Evolutionary conservation across 768 basidiomycete species (phyloP), one percentile per base, ranked within the genome.

Genomic region (Podaxis mareebaensis): DNA sequence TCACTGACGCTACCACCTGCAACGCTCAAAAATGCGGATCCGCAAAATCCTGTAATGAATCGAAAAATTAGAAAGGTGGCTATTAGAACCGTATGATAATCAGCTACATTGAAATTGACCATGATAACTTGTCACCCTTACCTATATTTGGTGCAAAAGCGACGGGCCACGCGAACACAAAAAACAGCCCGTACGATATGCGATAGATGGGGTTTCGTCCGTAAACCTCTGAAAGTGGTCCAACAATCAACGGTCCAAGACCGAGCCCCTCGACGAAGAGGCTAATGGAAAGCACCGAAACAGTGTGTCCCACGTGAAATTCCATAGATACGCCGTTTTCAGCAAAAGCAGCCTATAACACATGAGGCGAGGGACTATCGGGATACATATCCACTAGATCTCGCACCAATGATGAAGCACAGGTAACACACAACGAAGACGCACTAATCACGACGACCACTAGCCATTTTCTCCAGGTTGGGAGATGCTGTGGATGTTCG

Each of bases 71-170:
- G 77, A 67, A 84, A 86, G 0, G 88, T 83, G 4, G 78, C 87
- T 85, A 64, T 52, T 38, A 36, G 28, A 44, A n/a, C 22, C n/a
- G 24, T 10, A 51, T 51, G 22, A 22, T 15, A 24, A 24, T 24
- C 49, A 24, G 13, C 8, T 8, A 28, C 12, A 22, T 13, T 24
- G 24, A 10, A 51, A 51, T 24, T 22, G 12, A 4, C 5, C 7
- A 46, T 46, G n/a, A 24, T 13, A 13, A 51, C 6, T 22, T 10
- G 26, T 28, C 20, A 8, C 13, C 4, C 83, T 53, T 55, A 88
- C 88, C 80, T 24, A 86, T 80, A 67, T 91, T 79, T 3, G 85
- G 86, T 1, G 90, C 83, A 64, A 94, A 93, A 1, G 90, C 89
- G 5, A 91, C 85, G 0, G 90, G 88, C 68, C 88, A 89, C 20